phyloP scores from a whole-genome alignment of 768 basidiomycete genomes.

The Lactarius vividus region DNA sequence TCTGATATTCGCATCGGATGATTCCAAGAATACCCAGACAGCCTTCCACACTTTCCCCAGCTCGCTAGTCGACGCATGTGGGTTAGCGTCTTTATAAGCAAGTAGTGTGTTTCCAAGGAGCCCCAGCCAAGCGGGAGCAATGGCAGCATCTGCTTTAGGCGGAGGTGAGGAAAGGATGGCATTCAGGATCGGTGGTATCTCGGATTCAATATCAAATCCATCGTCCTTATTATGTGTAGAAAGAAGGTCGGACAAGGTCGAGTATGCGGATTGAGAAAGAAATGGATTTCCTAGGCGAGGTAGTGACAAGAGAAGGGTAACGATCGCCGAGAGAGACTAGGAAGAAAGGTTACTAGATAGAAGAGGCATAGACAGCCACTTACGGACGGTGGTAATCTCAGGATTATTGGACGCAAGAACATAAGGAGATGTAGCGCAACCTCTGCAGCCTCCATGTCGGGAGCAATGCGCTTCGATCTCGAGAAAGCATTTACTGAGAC shows the following conservation, averaged over 20 bases:
- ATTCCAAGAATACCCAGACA: constrained; percentile 77
- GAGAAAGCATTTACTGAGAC: constrained; percentile 59
- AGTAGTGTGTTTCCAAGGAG: constrained; percentile 73
- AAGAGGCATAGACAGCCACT: constrained; percentile 34
- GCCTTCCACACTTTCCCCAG: constrained; percentile 68
- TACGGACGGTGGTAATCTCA: constrained; percentile 65
- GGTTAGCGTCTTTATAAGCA: constrained; percentile 53
- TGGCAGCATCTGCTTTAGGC: constrained; percentile 59
- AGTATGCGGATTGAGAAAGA: constrained; percentile 84
- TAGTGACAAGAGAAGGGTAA: constrained; percentile 68
- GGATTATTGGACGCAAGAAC: constrained; percentile 60
- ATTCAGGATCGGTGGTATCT: constrained; percentile 58
- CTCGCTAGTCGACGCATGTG: constrained; percentile 50
- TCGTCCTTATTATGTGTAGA: constrained; percentile 50
- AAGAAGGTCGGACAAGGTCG: constrained; percentile 81
- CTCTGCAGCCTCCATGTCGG: constrained; percentile 60
- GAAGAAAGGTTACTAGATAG: constrained; percentile 20
- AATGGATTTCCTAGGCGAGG: constrained; percentile 88
- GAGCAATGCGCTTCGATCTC: constrained; percentile 56
- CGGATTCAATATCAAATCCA: constrained; percentile 47
- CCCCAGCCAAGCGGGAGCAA: constrained; percentile 76
- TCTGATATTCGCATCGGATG: constrained; percentile 55
- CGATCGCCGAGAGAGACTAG: constrained; percentile 74
- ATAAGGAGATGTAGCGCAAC: constrained; percentile 76
- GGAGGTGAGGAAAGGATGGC: constrained; percentile 70